Conservation (phyloP, 768 basidiomycete genomes). For the Psilocybe cyanescens region DNA sequence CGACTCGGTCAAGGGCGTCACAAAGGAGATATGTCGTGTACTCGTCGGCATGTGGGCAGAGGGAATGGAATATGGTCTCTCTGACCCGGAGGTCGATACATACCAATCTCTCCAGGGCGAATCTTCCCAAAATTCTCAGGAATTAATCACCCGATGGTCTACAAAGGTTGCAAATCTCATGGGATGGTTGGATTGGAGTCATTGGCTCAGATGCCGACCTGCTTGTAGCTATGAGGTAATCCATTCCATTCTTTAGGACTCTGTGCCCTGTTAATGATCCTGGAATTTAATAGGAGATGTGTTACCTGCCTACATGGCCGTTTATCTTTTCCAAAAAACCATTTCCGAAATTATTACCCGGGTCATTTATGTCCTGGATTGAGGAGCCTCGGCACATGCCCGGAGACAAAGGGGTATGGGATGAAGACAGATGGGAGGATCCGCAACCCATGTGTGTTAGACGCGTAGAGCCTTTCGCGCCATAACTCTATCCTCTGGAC, state of each 20-base stretch:
- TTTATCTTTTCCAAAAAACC: slow-evolving; percentile 25
- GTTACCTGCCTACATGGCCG: slow-evolving; percentile 49
- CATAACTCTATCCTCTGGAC: not conserved
- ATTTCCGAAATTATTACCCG: no score
- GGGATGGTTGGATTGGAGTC: slow-evolving; percentile 56
- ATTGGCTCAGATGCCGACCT: slow-evolving; percentile 53
- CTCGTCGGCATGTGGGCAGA: slow-evolving; percentile 51
- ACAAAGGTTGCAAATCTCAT: slow-evolving; percentile 39
- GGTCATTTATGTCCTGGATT: not conserved
- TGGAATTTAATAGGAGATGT: slow-evolving; percentile 37
- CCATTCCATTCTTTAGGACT: not conserved
- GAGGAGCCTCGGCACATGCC: not conserved
- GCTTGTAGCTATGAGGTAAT: slow-evolving; percentile 47
- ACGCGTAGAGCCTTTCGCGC: slow-evolving; percentile 22
- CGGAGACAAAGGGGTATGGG: not conserved
- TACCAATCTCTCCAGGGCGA: no score
- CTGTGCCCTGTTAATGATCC: not conserved
- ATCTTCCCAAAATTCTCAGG: not conserved
- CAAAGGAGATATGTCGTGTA: slow-evolving; percentile 49
- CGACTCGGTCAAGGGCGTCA: slow-evolving; percentile 35
- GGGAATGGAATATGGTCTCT: slow-evolving; percentile 28
- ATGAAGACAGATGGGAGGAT: slow-evolving; percentile 18
- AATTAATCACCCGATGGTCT: slow-evolving; percentile 32
- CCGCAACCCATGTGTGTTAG: slow-evolving; percentile 33
- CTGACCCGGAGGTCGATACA: not conserved